Evolutionary conservation across 2,329 filamentous ascomycete species (phyloP), one percentile per base, ranked within the genome.

Genomic region (Calonectria pauciramosa): DNA sequence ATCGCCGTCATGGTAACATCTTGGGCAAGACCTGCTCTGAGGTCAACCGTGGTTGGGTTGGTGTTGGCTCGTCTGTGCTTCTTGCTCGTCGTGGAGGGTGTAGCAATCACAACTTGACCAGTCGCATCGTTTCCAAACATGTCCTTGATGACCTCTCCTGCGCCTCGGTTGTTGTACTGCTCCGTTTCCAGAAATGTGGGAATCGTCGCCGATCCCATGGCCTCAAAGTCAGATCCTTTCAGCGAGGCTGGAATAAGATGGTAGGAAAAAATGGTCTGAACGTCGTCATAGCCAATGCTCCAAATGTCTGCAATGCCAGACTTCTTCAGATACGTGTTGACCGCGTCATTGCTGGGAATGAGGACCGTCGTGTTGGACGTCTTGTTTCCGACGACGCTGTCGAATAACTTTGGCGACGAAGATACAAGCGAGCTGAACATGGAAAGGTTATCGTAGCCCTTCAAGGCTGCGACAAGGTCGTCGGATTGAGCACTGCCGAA

Each of bases 1-100:
- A 80, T 51, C 2, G 75, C 69, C 16, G 77, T 78, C 78, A 80
- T 78, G 16, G 66, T 56, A 8, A 75, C 70, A 20, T 80, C 72
- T 8, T 80, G 75, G 4, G 71, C 78, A 44, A 79, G 30, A 10
- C 79, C 79, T 1, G 73, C 76, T 34, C 76, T 38, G 1, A 80
- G 13, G 2, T 68, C 69, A 1, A 80, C 68, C 0, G 49, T 44
- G 4, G 34, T 36, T 11, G 75, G 64, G 3, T 72, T 72, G 9
- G 28, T 26, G 23, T 56, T 51, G 10, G 49, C 34, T 2, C 66
- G 44, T 47, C n/a, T 74, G 72, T 10, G 16, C 18, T n/a, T 32
- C 28, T 0, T 36, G 54, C 1, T 23, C 18, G 23, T 34, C 28
- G 1, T 32, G 10, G 30, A 41, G 34, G 38, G 30, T 8, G 70